Conservation (phyloP, 805 yeast species). For the Spathaspora arborariae region DNA sequence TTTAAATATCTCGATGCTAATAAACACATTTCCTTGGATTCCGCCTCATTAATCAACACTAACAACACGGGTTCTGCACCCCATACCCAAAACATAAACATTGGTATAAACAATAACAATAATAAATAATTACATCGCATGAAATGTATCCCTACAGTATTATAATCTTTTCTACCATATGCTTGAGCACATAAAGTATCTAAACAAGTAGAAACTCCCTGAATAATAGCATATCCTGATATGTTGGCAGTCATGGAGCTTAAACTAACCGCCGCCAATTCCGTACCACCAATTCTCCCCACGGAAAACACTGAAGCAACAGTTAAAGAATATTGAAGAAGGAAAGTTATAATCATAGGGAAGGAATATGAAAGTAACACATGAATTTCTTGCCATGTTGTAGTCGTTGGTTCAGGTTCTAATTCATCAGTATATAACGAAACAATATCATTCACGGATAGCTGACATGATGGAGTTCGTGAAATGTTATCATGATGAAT, state of each 20-base stretch:
- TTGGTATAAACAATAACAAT: slow-evolving; percentile 48
- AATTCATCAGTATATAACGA: slow-evolving; percentile 13
- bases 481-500: background rate
- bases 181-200: slow-evolving; percentile 81
- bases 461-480: slow-evolving; percentile 2
- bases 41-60: slow-evolving; percentile 19
- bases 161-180: slow-evolving; percentile 62
- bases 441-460: slow-evolving; percentile 19
- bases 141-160: slow-evolving; percentile 64
- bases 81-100: slow-evolving; percentile 58
- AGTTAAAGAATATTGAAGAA: slow-evolving; percentile 68
- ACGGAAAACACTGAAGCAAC: slow-evolving; percentile 77
- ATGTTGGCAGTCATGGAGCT: slow-evolving; percentile 79
- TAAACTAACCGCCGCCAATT: slow-evolving; percentile 71
- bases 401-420: slow-evolving; percentile 43
- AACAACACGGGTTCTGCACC: slow-evolving; percentile 48
- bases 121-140: slow-evolving; percentile 62
- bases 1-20: slow-evolving; percentile 59
- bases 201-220: slow-evolving; percentile 74
- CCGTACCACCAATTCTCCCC: slow-evolving; percentile 67
- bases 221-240: slow-evolving; percentile 69
- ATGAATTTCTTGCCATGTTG: slow-evolving; percentile 32
- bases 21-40: slow-evolving; percentile 19
- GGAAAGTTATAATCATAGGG: slow-evolving; percentile 64
- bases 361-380: slow-evolving; percentile 40